These are phyloP conservation scores for Dryas drummondii DNA, from an alignment of 306 rosid species.

Conservation along the genomic window DNA sequence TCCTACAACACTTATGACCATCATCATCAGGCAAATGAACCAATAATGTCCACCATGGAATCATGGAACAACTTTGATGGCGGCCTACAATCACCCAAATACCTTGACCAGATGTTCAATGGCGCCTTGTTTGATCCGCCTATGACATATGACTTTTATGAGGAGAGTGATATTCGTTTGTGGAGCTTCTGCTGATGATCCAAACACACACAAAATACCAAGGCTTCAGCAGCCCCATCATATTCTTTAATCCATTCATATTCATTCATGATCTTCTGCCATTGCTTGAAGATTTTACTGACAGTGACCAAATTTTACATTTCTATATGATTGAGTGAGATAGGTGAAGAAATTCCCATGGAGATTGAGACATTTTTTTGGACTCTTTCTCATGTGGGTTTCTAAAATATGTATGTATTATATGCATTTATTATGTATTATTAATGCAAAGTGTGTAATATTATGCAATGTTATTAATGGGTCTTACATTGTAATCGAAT, in stretches of 20 bases:
- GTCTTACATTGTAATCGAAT: slow-evolving; percentile 28
- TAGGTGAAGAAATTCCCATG: slow-evolving; percentile 26
- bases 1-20: slow-evolving; percentile 27
- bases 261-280: slow-evolving; percentile 38
- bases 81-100: slow-evolving; percentile 49
- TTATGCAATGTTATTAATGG: slow-evolving; percentile 27
- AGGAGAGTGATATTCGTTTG: slow-evolving; percentile 72
- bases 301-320: slow-evolving; percentile 37
- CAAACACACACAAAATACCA: background rate
- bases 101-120: slow-evolving; percentile 62
- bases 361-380: slow-evolving; percentile 43
- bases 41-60: slow-evolving; percentile 51
- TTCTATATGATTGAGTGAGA: slow-evolving; percentile 5
- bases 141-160: slow-evolving; percentile 54
- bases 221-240: background rate
- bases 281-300: slow-evolving; percentile 44
- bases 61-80: slow-evolving; percentile 56
- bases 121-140: slow-evolving; percentile 59
- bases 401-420: slow-evolving; percentile 21
- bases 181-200: slow-evolving; percentile 81
- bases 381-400: slow-evolving; percentile 44
- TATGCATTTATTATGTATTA: slow-evolving; percentile 26
- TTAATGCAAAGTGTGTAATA: slow-evolving; percentile 33
- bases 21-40: slow-evolving; percentile 27
- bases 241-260: slow-evolving; percentile 29